Percentiles rank a stretch among this genome's conserved stretches.
Conservation (phyloP, 2,329 filamentous ascomycete species). For the Gyromitra esculenta region DNA sequence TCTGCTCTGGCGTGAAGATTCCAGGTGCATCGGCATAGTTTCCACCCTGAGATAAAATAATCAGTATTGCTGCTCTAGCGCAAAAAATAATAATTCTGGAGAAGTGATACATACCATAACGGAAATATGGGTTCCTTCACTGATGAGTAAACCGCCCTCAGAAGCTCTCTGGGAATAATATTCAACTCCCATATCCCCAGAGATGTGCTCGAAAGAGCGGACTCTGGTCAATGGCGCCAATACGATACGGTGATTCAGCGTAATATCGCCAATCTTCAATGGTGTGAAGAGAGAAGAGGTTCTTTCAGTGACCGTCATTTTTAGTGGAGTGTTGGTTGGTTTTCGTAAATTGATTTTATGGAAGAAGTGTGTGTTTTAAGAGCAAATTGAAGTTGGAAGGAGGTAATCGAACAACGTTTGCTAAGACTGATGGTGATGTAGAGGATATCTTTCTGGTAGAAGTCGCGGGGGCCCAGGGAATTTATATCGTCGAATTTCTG, state of each 20-base stretch:
- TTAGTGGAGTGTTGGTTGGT: neutral
- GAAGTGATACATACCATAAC: slow-evolving; percentile 57
- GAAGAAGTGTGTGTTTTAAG: neutral
- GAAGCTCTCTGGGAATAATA: slow-evolving; percentile 68
- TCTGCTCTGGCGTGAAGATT: slow-evolving; percentile 68
- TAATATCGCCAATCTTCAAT: slow-evolving; percentile 61
- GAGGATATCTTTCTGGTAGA: neutral
- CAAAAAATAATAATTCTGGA: neutral
- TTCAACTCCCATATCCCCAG: slow-evolving; percentile 62
- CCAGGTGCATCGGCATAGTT: slow-evolving; percentile 68
- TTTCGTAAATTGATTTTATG: slow-evolving; percentile 5
- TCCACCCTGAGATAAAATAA: slow-evolving; percentile 60
- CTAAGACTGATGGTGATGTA: neutral
- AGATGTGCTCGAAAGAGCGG: slow-evolving; percentile 65
- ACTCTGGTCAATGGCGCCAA: slow-evolving; percentile 70
- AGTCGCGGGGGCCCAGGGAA: neutral
- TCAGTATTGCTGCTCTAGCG: neutral
- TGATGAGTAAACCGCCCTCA: slow-evolving; percentile 68
- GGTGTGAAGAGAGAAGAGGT: slow-evolving; percentile 62
- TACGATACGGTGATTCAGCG: slow-evolving; percentile 64
- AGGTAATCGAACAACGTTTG: neutral
- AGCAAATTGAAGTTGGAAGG: neutral
- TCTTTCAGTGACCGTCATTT: slow-evolving; percentile 39
- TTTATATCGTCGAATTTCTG: slow-evolving; percentile 18
- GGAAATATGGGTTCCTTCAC: slow-evolving; percentile 68